Percentiles rank a stretch among this genome's conserved stretches.
phyloP scores from a whole-genome alignment of 2,329 filamentous ascomycete genomes.

The Penicillium sp. region DNA sequence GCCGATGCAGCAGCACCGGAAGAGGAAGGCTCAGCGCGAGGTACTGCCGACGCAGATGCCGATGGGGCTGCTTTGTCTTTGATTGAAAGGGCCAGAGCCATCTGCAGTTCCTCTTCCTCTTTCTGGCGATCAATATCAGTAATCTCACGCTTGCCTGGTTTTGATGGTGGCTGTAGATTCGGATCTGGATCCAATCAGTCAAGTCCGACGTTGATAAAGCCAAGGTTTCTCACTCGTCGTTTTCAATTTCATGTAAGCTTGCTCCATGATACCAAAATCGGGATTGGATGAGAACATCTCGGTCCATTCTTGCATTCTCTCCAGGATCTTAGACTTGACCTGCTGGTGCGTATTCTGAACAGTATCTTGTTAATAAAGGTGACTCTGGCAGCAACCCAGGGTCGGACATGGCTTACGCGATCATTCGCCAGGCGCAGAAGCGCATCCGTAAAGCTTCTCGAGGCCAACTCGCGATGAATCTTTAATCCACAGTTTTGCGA shows the following conservation, averaged over 20 bases:
- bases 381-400: neutral
- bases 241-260: constrained; percentile 86
- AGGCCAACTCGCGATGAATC: constrained; percentile 86
- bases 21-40: constrained; percentile 38
- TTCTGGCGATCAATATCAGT: constrained; percentile 87
- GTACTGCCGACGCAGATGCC: constrained; percentile 24
- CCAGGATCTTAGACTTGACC: constrained; percentile 94
- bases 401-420: constrained; percentile 47
- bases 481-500: constrained; percentile 85
- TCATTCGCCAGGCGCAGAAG: constrained; percentile 87
- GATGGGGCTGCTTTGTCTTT: constrained; percentile 66
- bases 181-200: constrained; percentile 60
- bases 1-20: constrained; percentile 10
- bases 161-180: constrained; percentile 83
- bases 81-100: constrained; percentile 87
- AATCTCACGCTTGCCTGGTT: constrained; percentile 87
- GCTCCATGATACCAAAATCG: constrained; percentile 95
- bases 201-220: neutral
- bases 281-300: constrained; percentile 88
- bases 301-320: constrained; percentile 94
- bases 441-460: constrained; percentile 89
- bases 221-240: constrained; percentile 51
- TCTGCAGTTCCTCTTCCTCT: constrained; percentile 95
- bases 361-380: neutral
- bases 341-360: constrained; percentile 80